Evolutionary conservation across 208 protist genomes (phyloP).

Genomic region (Crithidia thermophila): DNA sequence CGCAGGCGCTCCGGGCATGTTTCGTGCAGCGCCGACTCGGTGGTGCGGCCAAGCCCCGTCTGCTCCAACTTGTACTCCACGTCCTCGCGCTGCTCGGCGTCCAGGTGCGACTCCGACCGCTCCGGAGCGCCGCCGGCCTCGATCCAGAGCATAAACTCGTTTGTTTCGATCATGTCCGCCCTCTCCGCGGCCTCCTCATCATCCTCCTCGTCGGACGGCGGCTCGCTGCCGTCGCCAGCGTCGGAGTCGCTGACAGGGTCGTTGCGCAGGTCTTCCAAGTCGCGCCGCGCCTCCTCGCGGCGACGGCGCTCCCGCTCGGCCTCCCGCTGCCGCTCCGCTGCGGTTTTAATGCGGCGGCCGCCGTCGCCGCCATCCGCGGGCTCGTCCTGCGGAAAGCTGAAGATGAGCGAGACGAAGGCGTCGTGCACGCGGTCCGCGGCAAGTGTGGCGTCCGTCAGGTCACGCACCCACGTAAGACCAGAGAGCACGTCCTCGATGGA

Average conservation of each 20-base stretch:
- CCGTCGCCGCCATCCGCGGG: slow-evolving; percentile 5
- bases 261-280: slow-evolving; percentile 52
- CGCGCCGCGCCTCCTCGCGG: slow-evolving; percentile 53
- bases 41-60: slow-evolving; percentile 58
- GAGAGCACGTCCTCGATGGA: slow-evolving; percentile 68
- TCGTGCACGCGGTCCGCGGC: slow-evolving; percentile 65
- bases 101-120: no score
- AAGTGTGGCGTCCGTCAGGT: slow-evolving; percentile 68
- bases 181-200: slow-evolving; percentile 43
- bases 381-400: slow-evolving; percentile 45
- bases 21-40: slow-evolving; percentile 44
- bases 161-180: slow-evolving; percentile 33
- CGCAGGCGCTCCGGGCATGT: slow-evolving; percentile 69
- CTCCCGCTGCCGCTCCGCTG: slow-evolving; percentile 61
- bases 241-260: slow-evolving; percentile 29
- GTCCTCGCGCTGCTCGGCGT: slow-evolving; percentile 22
- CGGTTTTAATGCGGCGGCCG: slow-evolving; percentile 44
- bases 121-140: no score
- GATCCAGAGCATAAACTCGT: slow-evolving; percentile 81
- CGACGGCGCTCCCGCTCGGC: slow-evolving; percentile 45
- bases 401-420: slow-evolving; percentile 74
- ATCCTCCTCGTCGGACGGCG: slow-evolving; percentile 35
- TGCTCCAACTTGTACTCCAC: slow-evolving; percentile 74
- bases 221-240: slow-evolving; percentile 19
- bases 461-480: slow-evolving; percentile 59